A percentile compares a stretch with the other conserved stretches of the same genome.
These are phyloP conservation scores for Trichosanthes cucumerina DNA, from an alignment of 306 rosid genomes.

Conservation along the genomic window DNA sequence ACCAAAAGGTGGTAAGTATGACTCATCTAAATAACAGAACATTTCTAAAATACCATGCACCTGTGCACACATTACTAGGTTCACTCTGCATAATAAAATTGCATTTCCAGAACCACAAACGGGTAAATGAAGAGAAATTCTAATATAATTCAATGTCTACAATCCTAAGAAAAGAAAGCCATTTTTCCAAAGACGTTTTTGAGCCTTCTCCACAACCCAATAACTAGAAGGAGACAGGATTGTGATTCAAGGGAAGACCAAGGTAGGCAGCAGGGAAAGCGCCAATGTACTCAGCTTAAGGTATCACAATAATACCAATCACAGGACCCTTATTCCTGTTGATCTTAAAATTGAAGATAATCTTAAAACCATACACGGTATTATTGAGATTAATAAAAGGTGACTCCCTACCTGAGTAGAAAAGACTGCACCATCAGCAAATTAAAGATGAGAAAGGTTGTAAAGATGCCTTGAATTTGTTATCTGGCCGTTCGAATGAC, in stretches of 20 bases:
- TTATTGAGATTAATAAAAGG: too few species aligned
- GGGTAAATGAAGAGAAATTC: neutral
- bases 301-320: too few species aligned
- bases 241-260: neutral
- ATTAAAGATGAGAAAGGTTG: neutral
- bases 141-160: neutral
- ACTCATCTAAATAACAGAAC: neutral
- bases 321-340: neutral
- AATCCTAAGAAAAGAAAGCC: neutral
- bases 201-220: neutral
- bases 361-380: too few species aligned
- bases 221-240: neutral
- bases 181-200: neutral
- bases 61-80: neutral
- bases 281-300: neutral
- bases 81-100: neutral
- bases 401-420: neutral
- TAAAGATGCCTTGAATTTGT: too few species aligned
- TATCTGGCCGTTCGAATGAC: too few species aligned
- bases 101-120: neutral
- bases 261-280: neutral
- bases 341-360: too few species aligned
- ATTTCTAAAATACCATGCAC: neutral
- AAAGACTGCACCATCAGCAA: neutral
- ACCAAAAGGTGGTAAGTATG: neutral